These are phyloP conservation scores for Vigna unguiculata DNA, from an alignment of 306 rosid species.

Conservation along the genomic window DNA sequence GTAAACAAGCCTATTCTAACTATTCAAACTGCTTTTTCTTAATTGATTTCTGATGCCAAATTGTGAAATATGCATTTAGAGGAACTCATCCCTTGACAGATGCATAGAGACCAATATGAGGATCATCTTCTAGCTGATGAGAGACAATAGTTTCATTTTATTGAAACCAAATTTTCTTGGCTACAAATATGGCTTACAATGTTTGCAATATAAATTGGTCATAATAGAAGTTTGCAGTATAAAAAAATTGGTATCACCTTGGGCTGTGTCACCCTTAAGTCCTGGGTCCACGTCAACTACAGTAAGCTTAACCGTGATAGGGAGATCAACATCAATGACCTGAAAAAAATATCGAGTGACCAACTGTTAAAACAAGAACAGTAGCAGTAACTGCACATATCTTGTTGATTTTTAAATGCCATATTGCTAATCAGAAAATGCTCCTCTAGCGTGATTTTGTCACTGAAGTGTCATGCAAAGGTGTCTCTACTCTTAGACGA, in stretches of 20 bases:
- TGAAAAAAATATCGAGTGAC: constrained; percentile 43
- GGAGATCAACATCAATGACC: constrained; percentile 90
- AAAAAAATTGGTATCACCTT: constrained; percentile 60
- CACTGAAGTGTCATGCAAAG: background rate
- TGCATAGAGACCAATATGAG: constrained; percentile 9
- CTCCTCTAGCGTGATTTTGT: background rate
- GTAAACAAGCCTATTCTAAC: background rate
- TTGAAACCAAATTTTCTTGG: background rate
- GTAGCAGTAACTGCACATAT: background rate
- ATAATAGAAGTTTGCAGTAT: constrained; percentile 17
- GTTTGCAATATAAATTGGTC: constrained; percentile 12
- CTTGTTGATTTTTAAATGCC: constrained; percentile 28
- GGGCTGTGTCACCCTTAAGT: constrained; percentile 87
- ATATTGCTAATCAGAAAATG: constrained; percentile 7
- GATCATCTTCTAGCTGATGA: constrained; percentile 5
- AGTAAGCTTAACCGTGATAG: constrained; percentile 64
- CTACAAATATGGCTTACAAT: constrained; percentile 21
- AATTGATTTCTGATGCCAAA: constrained; percentile 5
- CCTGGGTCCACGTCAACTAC: constrained; percentile 87
- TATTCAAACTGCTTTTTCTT: constrained; percentile 1
- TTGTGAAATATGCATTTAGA: constrained; percentile 33
- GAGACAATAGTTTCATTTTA: constrained; percentile 27
- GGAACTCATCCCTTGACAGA: constrained; percentile 29
- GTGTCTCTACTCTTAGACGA: background rate
- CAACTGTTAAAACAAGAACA: constrained; percentile 19